Percentiles rank a stretch among this genome's conserved stretches.
These are phyloP conservation scores for Neofusicoccum sp. DNA, from an alignment of 2,329 filamentous ascomycete species.

Conservation along the genomic window DNA sequence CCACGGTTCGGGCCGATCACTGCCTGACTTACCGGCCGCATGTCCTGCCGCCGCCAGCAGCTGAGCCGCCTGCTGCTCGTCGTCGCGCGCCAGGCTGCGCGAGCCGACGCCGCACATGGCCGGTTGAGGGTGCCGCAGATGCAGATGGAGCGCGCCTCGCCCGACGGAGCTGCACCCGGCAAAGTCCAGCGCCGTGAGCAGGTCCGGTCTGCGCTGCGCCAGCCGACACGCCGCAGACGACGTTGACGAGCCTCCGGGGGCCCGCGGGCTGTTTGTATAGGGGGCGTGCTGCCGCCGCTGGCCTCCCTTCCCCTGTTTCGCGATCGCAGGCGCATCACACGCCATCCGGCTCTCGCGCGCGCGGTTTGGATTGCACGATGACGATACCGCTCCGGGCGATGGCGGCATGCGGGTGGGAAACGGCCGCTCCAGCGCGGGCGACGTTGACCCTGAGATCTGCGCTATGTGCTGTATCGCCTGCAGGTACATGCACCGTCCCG, in stretches of 20 bases:
- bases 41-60: neutral
- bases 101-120: conserved; percentile 11
- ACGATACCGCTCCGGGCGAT: conserved; percentile 11
- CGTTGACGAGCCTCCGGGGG: neutral
- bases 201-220: conserved; percentile 14
- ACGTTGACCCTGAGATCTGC: conserved; percentile 7
- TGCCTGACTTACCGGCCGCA: neutral
- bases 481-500: conserved; percentile 13
- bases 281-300: neutral
- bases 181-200: conserved; percentile 16
- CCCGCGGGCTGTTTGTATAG: conserved; percentile 9
- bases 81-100: neutral
- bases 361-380: conserved; percentile 11
- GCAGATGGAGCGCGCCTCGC: conserved; percentile 7
- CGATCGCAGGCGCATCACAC: conserved; percentile 6
- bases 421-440: neutral
- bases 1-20: conserved; percentile 5
- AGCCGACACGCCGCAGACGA: neutral
- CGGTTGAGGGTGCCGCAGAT: neutral
- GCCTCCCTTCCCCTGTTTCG: neutral
- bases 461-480: conserved; percentile 7
- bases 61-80: neutral
- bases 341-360: neutral
- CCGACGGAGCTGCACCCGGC: conserved; percentile 17
- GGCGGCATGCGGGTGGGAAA: neutral